Base-by-base conservation (phyloP, 2,329 filamentous ascomycete species). In the Teratosphaeria zuluensis region DNA sequence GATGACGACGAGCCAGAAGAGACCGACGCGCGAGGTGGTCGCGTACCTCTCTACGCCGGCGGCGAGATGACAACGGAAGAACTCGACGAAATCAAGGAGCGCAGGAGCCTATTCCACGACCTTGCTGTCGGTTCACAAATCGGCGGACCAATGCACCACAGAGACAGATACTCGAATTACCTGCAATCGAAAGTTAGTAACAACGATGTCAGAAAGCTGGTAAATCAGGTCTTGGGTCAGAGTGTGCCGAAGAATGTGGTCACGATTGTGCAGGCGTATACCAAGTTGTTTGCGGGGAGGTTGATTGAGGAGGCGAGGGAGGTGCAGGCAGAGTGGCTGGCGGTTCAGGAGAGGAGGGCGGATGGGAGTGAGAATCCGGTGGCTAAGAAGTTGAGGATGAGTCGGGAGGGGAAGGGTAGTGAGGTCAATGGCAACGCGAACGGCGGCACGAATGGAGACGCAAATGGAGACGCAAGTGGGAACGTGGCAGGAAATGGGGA, bases 171-270 rank as follows among this genome's bases (percentile, higher is more conserved):
- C 69, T 86, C 87, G 70, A 79, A 83, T 24, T 91, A 84, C 81
- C 81, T 87, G 61, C 82, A 84, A 9, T 83, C 84, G 35, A 88
- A 87, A 66, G 75, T 92, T 48, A 81, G 83, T 24, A 85, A 87
- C 63, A 80, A 84, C 6, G 84, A 86, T 19, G 85, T 91, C 59
- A 82, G 88, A 69, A 81, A 85, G 81, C 82, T 92, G 61, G 86
- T 90, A 69, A 92, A 92, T 68, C 87, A 88, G 59, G 90, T 88
- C 1, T 85, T 91, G 8, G 90, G 87, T 0, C 89, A 92, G 70
- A 90, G 87, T 1, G 88, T 90, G 0, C 87, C 87, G 0, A 79
- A 82, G 21, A 87, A 83, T 65, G 86, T 91, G 55, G 85, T 89
- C 61, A 84, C 87, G 24, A 86, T 87, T n/a, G 86, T 92, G 68